Conservation (phyloP, 495 filamentous ascomycete species). For the Venustampulla echinocandica region DNA sequence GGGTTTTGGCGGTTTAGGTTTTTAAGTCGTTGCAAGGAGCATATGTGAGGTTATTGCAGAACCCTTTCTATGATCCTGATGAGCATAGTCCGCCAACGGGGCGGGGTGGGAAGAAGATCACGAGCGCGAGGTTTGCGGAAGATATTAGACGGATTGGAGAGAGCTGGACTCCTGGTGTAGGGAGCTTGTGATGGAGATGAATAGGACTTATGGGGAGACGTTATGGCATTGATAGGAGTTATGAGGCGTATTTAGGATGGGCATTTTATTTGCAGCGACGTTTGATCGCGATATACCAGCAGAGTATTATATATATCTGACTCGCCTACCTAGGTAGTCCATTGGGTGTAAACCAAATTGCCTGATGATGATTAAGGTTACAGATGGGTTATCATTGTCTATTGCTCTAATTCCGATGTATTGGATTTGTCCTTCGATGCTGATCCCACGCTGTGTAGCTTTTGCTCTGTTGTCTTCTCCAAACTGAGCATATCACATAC, state of each 20-base stretch:
- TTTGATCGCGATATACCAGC: not conserved
- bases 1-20: conserved; percentile 40
- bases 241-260: not conserved
- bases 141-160: conserved; percentile 84
- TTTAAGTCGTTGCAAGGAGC: conserved; percentile 87
- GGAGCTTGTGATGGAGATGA: conserved; percentile 1
- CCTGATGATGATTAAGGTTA: not conserved
- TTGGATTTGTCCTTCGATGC: too few species aligned
- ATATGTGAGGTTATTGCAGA: conserved; percentile 81
- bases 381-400: not conserved
- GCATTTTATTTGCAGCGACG: not conserved
- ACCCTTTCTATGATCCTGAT: conserved; percentile 91
- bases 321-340: not conserved
- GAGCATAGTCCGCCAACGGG: conserved; percentile 54
- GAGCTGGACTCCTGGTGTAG: conserved; percentile 18
- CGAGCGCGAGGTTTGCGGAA: conserved; percentile 66
- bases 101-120: conserved; percentile 58
- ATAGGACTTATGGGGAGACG: not conserved
- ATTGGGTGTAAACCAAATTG: not conserved
- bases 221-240: not conserved
- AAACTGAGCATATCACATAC: too few species aligned
- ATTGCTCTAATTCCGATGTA: too few species aligned
- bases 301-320: too few species aligned
- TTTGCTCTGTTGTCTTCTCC: too few species aligned
- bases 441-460: too few species aligned